Evolutionary conservation across 306 rosid genomes (phyloP).

Genomic region (Canavalia gladiata): DNA sequence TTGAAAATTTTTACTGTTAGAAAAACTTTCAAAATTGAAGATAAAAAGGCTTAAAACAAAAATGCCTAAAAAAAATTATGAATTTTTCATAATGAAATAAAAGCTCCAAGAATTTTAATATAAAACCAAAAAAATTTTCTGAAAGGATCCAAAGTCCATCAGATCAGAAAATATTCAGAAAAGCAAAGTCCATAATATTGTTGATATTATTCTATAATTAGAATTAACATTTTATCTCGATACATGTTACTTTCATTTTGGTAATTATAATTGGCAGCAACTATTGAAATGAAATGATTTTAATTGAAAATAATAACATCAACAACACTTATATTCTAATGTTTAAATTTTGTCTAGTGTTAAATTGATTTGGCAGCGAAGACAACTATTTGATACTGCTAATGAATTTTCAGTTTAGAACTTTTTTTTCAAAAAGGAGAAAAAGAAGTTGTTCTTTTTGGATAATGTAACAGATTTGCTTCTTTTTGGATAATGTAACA

Average conservation of each 20-base stretch:
- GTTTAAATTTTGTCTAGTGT: background rate
- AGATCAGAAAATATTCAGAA: too few relatives aligned
- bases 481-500: slow-evolving; percentile 12
- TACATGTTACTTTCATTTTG: background rate
- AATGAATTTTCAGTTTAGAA: background rate
- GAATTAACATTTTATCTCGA: background rate
- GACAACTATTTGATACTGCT: background rate
- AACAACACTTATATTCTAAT: background rate
- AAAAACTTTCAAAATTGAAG: too few relatives aligned
- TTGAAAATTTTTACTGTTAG: too few relatives aligned
- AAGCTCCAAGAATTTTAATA: too few relatives aligned
- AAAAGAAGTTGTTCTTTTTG: slow-evolving; percentile 14
- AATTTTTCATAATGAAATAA: too few relatives aligned
- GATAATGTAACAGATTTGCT: too few relatives aligned
- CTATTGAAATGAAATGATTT: background rate
- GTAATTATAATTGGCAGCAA: background rate
- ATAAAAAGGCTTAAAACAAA: too few relatives aligned
- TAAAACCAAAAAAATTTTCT: too few relatives aligned
- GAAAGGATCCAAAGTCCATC: too few relatives aligned
- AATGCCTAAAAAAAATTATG: too few relatives aligned
- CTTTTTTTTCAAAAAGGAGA: too few relatives aligned
- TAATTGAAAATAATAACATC: background rate
- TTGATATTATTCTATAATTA: background rate
- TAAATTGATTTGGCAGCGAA: slow-evolving; percentile 26
- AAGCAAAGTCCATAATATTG: too few relatives aligned